Evolutionary conservation across 2,329 filamentous ascomycete species (phyloP).

Genomic region (Chaetomiaceae sp.): DNA sequence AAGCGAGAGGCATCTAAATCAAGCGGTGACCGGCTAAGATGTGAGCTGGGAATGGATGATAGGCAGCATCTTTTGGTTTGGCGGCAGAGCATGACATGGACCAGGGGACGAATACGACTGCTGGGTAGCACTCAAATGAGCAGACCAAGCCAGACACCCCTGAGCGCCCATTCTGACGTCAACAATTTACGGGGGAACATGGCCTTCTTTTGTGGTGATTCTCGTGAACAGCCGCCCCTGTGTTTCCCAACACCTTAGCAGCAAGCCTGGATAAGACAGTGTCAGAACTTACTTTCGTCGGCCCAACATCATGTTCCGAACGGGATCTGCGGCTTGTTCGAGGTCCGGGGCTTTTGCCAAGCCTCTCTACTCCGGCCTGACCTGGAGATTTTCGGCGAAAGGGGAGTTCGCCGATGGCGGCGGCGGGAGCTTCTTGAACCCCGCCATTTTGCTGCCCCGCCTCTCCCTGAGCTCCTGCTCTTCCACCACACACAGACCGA

Average conservation of each 20-base stretch:
- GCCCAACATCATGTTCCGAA: conserved; percentile 14
- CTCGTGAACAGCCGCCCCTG: neutral
- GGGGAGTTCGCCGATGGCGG: conserved; percentile 17
- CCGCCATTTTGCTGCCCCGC: conserved; percentile 21
- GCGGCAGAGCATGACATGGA: too few relatives aligned
- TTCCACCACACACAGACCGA: conserved; percentile 7
- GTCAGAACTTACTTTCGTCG: neutral
- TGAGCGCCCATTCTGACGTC: conserved; percentile 20
- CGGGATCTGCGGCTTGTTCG: conserved; percentile 9
- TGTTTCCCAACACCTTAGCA: neutral
- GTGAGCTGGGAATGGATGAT: conserved; percentile 5
- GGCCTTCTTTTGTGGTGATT: neutral
- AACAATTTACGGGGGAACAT: conserved; percentile 3
- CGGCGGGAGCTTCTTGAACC: conserved; percentile 1
- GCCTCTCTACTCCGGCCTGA: conserved; percentile 9
- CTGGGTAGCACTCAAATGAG: too few relatives aligned
- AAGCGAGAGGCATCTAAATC: conserved; percentile 7
- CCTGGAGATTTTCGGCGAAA: neutral
- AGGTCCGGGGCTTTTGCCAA: conserved; percentile 16
- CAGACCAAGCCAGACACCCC: neutral
- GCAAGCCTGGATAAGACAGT: neutral
- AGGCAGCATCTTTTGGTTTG: too few relatives aligned
- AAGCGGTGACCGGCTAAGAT: conserved; percentile 8
- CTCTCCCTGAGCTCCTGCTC: conserved; percentile 4
- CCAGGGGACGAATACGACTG: too few relatives aligned